These are phyloP conservation scores for Saccharomyces mikatae DNA, from an alignment of 805 yeast genomes.

Conservation along the genomic window DNA sequence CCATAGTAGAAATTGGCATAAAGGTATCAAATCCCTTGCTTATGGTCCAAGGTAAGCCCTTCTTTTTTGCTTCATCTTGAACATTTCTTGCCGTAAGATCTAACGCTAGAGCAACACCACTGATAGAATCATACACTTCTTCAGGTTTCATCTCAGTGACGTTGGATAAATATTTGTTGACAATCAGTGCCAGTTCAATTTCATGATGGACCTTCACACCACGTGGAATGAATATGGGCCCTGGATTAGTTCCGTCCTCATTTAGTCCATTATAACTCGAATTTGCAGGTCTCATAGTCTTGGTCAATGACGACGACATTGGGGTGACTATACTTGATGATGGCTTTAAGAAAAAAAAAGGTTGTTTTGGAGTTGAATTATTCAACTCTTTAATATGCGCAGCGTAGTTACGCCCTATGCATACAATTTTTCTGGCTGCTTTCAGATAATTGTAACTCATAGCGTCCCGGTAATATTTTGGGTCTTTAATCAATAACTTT, in stretches of 20 bases:
- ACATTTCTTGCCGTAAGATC: slow-evolving; percentile 95
- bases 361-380: slow-evolving; percentile 73
- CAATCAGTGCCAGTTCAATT: slow-evolving; percentile 77
- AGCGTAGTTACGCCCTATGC: slow-evolving; percentile 96
- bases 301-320: slow-evolving; percentile 19
- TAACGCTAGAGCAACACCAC: slow-evolving; percentile 81
- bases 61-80: slow-evolving; percentile 87
- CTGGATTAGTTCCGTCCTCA: slow-evolving; percentile 36
- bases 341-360: slow-evolving; percentile 91
- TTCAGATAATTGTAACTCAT: slow-evolving; percentile 51
- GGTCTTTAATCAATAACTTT: not conserved
- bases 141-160: slow-evolving; percentile 36
- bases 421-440: slow-evolving; percentile 68
- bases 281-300: slow-evolving; percentile 6
- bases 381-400: slow-evolving; percentile 89
- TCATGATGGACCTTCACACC: slow-evolving; percentile 85
- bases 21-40: slow-evolving; percentile 97
- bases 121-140: slow-evolving; percentile 71
- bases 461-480: not conserved
- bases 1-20: slow-evolving; percentile 71
- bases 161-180: slow-evolving; percentile 57
- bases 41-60: slow-evolving; percentile 94
- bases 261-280: slow-evolving; percentile 20
- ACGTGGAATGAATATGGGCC: slow-evolving; percentile 76
- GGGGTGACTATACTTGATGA: slow-evolving; percentile 65